Evolutionary conservation across 345 rosid genomes (phyloP).

Genomic region (Pistacia atlantica): DNA sequence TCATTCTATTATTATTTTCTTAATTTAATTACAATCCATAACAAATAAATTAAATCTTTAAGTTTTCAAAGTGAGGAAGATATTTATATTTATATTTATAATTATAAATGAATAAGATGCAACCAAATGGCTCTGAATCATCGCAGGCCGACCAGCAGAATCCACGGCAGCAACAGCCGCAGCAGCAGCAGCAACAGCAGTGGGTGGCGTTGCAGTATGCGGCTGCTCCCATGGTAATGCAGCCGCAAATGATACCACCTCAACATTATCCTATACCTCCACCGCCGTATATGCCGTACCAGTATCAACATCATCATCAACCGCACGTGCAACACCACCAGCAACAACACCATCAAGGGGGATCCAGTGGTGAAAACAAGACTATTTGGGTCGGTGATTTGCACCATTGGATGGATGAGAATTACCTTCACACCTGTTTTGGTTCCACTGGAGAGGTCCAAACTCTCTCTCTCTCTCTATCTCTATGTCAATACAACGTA

Average conservation of each 20-base stretch:
- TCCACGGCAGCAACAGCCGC: constrained; percentile 24
- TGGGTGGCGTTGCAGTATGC: constrained; percentile 86
- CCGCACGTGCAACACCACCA: constrained; percentile 32
- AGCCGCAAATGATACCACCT: constrained; percentile 75
- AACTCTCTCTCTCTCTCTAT: constrained; percentile 8
- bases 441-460: constrained; percentile 77
- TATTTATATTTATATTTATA: too few species aligned
- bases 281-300: constrained; percentile 59
- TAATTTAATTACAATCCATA: not conserved
- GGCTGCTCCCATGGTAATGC: constrained; percentile 83
- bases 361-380: constrained; percentile 68
- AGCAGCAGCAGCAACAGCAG: constrained; percentile 42
- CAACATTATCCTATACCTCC: constrained; percentile 62
- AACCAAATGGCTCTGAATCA: constrained; percentile 49
- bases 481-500: not conserved
- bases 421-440: constrained; percentile 72
- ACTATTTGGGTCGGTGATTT: constrained; percentile 97
- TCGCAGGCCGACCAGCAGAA: constrained; percentile 24
- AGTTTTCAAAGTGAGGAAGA: too few species aligned
- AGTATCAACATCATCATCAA: constrained; percentile 39
- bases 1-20: constrained; percentile 18
- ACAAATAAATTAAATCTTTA: too few species aligned
- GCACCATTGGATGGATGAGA: constrained; percentile 99
- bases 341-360: constrained; percentile 41
- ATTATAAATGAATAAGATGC: constrained; percentile 42